Evolutionary conservation across 2,329 filamentous ascomycete genomes (phyloP), one percentile per base, ranked within the genome.

Genomic region (Xylariaceae sp.): DNA sequence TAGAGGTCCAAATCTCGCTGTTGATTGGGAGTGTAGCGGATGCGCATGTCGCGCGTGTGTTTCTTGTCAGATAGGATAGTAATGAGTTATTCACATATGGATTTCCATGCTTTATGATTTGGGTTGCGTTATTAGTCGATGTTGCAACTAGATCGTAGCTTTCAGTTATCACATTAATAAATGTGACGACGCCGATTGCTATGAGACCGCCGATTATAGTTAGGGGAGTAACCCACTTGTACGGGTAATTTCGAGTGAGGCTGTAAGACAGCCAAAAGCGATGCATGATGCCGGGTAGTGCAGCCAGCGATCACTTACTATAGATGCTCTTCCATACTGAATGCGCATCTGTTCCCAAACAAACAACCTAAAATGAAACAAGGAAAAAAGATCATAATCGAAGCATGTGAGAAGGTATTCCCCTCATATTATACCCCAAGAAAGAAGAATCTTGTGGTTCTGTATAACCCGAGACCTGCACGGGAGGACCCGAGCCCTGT

Each of bases 191-290:
- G 4, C 30, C 54, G 13, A 53, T 60, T 4, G 53, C 51, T 35
- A 60, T 26, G 23, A 61, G 39, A 3, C 39, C 55, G 2, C 58
- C 58, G 9, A 58, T 16, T n/a, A 51, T 20, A 2, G 50, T 57
- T 2, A 58, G 33, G 10, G 62, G 62, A 9, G 58, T 61, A 21
- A 62, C 39, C 62, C 62, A 64, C 20, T 29, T 44, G 32, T 58
- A 63, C 0, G 54, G 57, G 35, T 62, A 63, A 9, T 39, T 13
- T 20, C 57, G 43, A 3, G 45, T 57, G 10, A 58, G 15, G 13
- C 41, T 46, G 24, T 61, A 62, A 3, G 57, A 55, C 8, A 30
- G 13, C 27, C 27, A 13, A 37, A 61, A 58, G n/a, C n/a, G n/a
- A n/a, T n/a, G n/a, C n/a, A n/a, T n/a, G n/a, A n/a, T n/a, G n/a